Conservation (phyloP, 305 asterid species). For the Fraxinus paxiana region DNA sequence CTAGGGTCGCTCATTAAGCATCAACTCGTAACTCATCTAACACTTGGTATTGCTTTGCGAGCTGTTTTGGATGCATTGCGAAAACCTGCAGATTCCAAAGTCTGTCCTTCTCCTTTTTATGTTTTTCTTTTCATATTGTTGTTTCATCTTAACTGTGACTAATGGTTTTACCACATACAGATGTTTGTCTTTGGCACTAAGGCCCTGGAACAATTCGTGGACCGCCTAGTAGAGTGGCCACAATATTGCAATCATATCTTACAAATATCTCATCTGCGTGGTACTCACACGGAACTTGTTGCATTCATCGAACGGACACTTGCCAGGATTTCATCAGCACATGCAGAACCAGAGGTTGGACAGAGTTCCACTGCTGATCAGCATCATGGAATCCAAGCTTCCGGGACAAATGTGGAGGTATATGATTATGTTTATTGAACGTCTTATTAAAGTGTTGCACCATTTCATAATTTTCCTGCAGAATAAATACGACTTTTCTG, state of each 20-base stretch:
- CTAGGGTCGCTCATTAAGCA: constrained; percentile 90
- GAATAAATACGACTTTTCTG: background rate
- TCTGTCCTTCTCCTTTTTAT: constrained; percentile 29
- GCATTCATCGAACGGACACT: constrained; percentile 75
- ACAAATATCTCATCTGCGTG: constrained; percentile 96
- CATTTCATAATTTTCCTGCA: background rate
- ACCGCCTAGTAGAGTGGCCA: constrained; percentile 97
- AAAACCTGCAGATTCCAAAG: constrained; percentile 95
- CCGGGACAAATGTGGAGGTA: constrained; percentile 64
- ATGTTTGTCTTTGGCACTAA: constrained; percentile 89
- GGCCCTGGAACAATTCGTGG: constrained; percentile 94
- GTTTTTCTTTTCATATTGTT: constrained; percentile 1
- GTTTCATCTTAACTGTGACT: constrained; percentile 21
- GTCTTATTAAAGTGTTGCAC: background rate
- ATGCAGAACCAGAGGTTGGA: constrained; percentile 60
- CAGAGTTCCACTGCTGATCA: constrained; percentile 24
- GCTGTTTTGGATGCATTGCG: constrained; percentile 96
- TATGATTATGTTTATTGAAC: background rate
- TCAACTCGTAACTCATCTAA: constrained; percentile 84
- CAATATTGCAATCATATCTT: constrained; percentile 95
- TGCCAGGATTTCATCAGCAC: constrained; percentile 61
- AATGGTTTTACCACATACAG: constrained; percentile 40
- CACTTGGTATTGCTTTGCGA: constrained; percentile 96
- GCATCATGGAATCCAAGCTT: constrained; percentile 43
- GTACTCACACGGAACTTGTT: constrained; percentile 67